These are phyloP conservation scores for Saccharum spontaneum DNA, from an alignment of 176 grass and related monocot genomes.

Conservation along the genomic window DNA sequence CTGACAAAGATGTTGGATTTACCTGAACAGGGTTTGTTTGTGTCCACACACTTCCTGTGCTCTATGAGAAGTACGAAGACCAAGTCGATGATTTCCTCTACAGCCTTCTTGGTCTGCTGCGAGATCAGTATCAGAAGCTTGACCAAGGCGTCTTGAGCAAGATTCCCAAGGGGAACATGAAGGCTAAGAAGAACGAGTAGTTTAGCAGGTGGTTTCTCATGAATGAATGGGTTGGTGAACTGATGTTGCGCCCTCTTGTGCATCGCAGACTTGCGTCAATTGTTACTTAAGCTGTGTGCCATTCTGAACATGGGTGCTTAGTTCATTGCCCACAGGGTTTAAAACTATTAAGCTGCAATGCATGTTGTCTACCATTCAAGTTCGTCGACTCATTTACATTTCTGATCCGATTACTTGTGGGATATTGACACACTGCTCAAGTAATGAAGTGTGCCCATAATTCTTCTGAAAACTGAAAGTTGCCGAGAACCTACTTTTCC, in stretches of 20 bases:
- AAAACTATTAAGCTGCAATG: neutral
- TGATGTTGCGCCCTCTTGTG: neutral
- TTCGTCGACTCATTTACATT: neutral
- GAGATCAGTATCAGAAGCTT: constrained; percentile 66
- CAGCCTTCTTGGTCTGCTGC: constrained; percentile 51
- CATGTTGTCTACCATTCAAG: neutral
- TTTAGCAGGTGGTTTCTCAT: constrained; percentile 2
- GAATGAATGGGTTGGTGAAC: constrained; percentile 8
- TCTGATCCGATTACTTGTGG: neutral
- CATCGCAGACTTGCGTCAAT: neutral
- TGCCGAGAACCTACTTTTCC: too few species aligned
- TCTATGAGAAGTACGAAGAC: constrained; percentile 97
- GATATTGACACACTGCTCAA: constrained; percentile 14
- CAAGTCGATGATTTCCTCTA: constrained; percentile 73
- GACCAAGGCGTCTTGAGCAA: constrained; percentile 66
- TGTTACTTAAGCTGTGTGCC: constrained; percentile 18
- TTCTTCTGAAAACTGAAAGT: neutral
- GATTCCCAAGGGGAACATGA: constrained; percentile 63
- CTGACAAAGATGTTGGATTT: neutral
- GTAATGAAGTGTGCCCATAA: neutral
- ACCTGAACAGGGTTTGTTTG: constrained; percentile 71
- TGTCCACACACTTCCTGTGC: constrained; percentile 72
- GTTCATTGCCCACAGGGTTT: neutral
- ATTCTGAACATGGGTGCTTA: neutral
- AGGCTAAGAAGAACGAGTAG: constrained; percentile 75